Evolutionary conservation across 495 filamentous ascomycete genomes (phyloP), one percentile per base, ranked within the genome.

Genomic region (Lasiosphaeria hispida): DNA sequence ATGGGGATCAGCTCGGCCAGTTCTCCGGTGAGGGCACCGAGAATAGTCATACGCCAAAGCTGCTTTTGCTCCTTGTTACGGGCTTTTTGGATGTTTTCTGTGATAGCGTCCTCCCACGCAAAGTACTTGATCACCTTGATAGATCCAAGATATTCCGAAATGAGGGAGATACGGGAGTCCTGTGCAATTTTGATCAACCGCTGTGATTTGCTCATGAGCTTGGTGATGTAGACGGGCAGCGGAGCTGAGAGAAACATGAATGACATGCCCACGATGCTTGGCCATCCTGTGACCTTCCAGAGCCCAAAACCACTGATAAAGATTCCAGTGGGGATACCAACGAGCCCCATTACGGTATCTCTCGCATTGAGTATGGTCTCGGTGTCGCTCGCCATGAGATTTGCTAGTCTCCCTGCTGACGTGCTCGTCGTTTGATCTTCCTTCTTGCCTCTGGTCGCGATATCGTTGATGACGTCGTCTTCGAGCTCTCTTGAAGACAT

Each of bases 91-190:
- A 80, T 70, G 34, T 67, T 67, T 15, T 75, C 61, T 10, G 72
- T 63, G 50, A 78, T 73, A 13, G 74, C 72, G 9, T 75, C 71
- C 47, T 81, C 77, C 78, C 77, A 81, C 7, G 76, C 72, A 60
- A 81, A 81, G 54, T 80, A 81, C 53, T 81, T 81, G 63, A 81
- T 72, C 7, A 75, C 74, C 17, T 73, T 72, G 40, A 81, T 80
- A 3, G 77, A 77, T 34, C 68, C 67, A 14, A 81, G 62, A 55
- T 79, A 80, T 50, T 81, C 78, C 8, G 75, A 71, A 33, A 80
- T 72, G 13, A 76, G 75, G 8, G 77, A 77, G 34, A 81, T 76
- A 9, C 78, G 76, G n/a, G 69, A 71, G 61, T 81, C 78, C 18
- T 78, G 78, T 39, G 77, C 75, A 51, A 65, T 60, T 63, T 77